Evolutionary conservation across 768 basidiomycete species (phyloP), one percentile per base, ranked within the genome.

Genomic region (Russula foetens): DNA sequence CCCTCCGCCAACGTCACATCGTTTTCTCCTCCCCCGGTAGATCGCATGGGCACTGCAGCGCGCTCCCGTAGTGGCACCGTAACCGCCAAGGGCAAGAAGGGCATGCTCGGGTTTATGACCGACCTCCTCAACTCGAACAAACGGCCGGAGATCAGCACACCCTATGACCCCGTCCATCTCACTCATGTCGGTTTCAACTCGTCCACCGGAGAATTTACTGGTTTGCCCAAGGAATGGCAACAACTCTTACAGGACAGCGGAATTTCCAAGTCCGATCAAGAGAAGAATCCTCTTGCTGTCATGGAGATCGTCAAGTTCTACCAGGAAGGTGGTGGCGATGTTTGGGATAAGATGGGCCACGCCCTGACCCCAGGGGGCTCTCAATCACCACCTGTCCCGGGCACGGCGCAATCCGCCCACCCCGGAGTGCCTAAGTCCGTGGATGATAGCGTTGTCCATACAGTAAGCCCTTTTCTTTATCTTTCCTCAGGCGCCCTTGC

Each of bases 281-380:
- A 97, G 74, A 93, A 91, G 78, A 95, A 98, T 69, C 97, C 97
- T 0, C 88, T 97, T 74, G 93, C 93, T 4, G 93, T 98, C 62
- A 93, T 95, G 84, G 97, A 98, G 69, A 96, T 98, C 64, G 96
- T 99, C 72, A 94, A 95, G 69, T 98, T 98, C 75, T 98, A 97
- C 73, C 96, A 98, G 69, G 90, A 94, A 73, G 84, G 88, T 38
- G 81, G 84, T 62, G 82, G 83, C 60, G 86, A 86, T 68, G 85
- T 84, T 33, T 93, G 90, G 90, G 90, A 89, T 73, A 93, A 92
- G 79, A 81, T 92, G 73, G 88, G 85, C 31, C 68, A 70, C 31
- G 66, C 70, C 7, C 60, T 71, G n/a, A 54, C 67, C 7, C 68
- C 71, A 26, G 60, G 60, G 35, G 3, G 56, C 43, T 69, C 68